Evolutionary conservation across 768 basidiomycete genomes (phyloP).

Genomic region (Coprinopsis sp.): DNA sequence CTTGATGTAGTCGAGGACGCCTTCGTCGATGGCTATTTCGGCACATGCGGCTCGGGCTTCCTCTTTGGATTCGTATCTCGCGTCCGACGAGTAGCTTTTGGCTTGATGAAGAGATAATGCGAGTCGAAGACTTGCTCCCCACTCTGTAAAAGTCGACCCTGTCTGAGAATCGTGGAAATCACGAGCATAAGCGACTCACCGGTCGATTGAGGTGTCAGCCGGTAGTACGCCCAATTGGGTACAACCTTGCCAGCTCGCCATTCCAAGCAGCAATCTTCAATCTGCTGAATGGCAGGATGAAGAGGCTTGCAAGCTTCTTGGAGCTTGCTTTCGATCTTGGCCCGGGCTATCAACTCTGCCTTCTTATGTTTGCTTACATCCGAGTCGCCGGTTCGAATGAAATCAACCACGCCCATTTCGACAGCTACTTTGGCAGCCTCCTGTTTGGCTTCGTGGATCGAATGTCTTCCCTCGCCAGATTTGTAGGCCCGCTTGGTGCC

Average conservation of each 20-base stretch:
- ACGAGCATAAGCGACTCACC: constrained; percentile 38
- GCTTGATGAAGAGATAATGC: constrained; percentile 45
- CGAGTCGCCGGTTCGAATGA: constrained; percentile 44
- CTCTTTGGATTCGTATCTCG: constrained; percentile 32
- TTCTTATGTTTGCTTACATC: constrained; percentile 30
- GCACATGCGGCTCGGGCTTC: constrained; percentile 55
- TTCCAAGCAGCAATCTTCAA: constrained; percentile 50
- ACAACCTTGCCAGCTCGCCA: constrained; percentile 50
- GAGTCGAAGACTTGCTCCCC: constrained; percentile 56
- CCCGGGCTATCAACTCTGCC: constrained; percentile 25
- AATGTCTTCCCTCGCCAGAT: constrained; percentile 39
- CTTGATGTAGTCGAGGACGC: constrained; percentile 55
- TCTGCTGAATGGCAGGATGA: constrained; percentile 28
- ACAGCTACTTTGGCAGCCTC: constrained; percentile 51
- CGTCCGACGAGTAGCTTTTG: constrained; percentile 48
- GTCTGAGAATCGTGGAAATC: no score
- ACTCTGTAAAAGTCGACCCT: constrained; percentile 23
- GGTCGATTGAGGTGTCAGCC: constrained; percentile 39
- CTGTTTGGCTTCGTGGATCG: constrained; percentile 54
- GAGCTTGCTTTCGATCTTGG: constrained; percentile 19
- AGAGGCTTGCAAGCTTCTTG: constrained; percentile 12
- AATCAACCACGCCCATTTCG: constrained; percentile 56
- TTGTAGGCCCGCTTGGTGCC: constrained; percentile 2
- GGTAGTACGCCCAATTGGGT: constrained; percentile 50
- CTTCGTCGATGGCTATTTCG: constrained; percentile 45